Evolutionary conservation across 768 basidiomycete genomes (phyloP).

Genomic region (Boletus coccyginus): DNA sequence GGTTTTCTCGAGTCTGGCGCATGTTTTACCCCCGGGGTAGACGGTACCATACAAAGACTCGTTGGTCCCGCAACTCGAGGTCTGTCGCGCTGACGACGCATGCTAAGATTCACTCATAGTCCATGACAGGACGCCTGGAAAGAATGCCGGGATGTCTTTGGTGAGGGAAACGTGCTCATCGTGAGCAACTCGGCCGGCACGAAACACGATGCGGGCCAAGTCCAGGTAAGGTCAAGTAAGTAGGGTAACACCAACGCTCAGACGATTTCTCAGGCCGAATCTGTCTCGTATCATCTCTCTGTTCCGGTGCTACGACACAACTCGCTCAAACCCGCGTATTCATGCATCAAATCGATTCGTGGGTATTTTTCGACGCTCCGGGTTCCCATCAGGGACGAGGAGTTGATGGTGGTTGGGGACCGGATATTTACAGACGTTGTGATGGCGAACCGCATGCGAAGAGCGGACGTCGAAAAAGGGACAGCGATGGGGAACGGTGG

Average conservation of each 20-base stretch:
- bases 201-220: constrained; percentile 65
- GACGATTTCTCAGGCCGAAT: constrained; percentile 65
- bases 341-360: constrained; percentile 69
- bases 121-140: constrained; percentile 67
- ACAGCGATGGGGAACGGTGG: constrained; percentile 25
- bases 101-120: neutral
- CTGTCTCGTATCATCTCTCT: constrained; percentile 70
- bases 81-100: constrained; percentile 29
- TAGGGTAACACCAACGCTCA: neutral
- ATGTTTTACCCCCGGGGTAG: constrained; percentile 37
- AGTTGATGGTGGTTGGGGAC: constrained; percentile 86
- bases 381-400: constrained; percentile 54
- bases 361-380: constrained; percentile 68
- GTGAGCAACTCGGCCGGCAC: constrained; percentile 96
- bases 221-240: constrained; percentile 58
- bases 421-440: constrained; percentile 90
- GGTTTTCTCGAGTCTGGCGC: too few relatives aligned
- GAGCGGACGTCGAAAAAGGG: neutral
- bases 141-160: constrained; percentile 69
- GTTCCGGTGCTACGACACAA: constrained; percentile 82
- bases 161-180: constrained; percentile 75
- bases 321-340: constrained; percentile 74
- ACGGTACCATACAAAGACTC: constrained; percentile 76
- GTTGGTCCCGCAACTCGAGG: constrained; percentile 74
- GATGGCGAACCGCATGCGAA: constrained; percentile 70